Evolutionary conservation across 345 rosid species (phyloP), one percentile per base, ranked within the genome.

Genomic region (Salix exigua): DNA sequence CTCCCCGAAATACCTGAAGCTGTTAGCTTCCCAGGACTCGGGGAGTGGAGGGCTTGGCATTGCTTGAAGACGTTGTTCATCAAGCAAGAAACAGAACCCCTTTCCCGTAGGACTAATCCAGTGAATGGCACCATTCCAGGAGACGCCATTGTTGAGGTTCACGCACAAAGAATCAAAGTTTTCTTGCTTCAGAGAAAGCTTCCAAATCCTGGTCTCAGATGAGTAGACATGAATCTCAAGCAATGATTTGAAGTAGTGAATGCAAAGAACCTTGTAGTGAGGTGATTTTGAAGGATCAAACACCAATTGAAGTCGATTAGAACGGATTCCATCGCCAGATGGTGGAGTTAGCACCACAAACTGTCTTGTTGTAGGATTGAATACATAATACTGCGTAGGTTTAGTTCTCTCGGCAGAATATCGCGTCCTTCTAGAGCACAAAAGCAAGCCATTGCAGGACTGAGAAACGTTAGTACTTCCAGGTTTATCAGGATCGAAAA

Each of bases 331-430:
- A n/a, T 5, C 35, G 38, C 0, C 62, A 33, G 33, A 7, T 40
- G 18, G 70, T 51, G 14, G 73, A 68, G 68, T 66, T 28, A 44
- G 28, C 23, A 18, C 23, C 21, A 19, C 65, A 21, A 55, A 62
- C 58, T 80, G 68, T 37, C n/a, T 74, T n/a, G 80, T 80, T 7
- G 80, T 76, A 18, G 77, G 83, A 76, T 81, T 81, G 26, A 42
- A 81, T 26, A 76, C 12, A 28, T 75, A 72, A 35, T 75, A 75
- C 23, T 30, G 67, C n/a, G 46, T 35, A 30, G 23, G 11, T 25
- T 26, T 44, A 9, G 55, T 64, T 0, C 26, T 61, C 16, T 42
- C 50, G 26, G 5, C 23, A 66, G 7, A 19, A 23, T 4, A 11
- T 18, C 42, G 4, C n/a, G 2, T 33, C 23, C 26, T 19, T 35